Conservation (phyloP, 257 asterid genomes). For the Lithospermum erythrorhizon region DNA sequence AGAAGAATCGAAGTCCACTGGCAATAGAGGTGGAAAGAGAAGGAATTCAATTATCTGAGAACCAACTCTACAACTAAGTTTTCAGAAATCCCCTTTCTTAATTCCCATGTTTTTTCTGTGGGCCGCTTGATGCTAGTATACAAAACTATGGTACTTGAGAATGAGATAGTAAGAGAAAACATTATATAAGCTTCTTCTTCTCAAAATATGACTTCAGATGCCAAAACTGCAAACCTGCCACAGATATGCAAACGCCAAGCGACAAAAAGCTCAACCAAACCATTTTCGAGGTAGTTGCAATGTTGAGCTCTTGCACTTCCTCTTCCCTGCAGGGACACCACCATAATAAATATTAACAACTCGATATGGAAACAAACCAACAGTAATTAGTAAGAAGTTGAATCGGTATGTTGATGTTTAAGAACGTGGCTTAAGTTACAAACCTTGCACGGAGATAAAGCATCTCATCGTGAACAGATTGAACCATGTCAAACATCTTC, state of each 20-base stretch:
- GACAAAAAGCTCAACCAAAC: conserved; percentile 59
- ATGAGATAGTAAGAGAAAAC: not conserved
- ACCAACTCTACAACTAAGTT: too few species aligned
- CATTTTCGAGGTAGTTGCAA: conserved; percentile 66
- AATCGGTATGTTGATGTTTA: not conserved
- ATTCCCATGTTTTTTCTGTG: too few species aligned
- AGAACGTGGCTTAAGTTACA: conserved; percentile 8
- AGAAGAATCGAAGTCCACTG: too few species aligned
- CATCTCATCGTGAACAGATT: conserved; percentile 76
- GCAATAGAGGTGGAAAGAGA: too few species aligned
- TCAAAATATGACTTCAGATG: conserved; percentile 71
- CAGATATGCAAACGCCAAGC: conserved; percentile 41
- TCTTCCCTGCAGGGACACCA: conserved; percentile 42
- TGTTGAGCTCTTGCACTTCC: conserved; percentile 71
- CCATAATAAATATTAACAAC: not conserved
- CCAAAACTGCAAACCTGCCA: conserved; percentile 70
- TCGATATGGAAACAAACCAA: not conserved
- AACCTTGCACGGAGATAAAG: conserved; percentile 73
- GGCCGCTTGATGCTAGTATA: too few species aligned
- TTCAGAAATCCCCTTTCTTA: too few species aligned
- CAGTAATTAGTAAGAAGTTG: not conserved
- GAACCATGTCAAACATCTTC: conserved; percentile 58
- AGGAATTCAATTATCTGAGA: too few species aligned
- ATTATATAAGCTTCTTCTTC: conserved; percentile 78
- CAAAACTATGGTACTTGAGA: too few species aligned